Evolutionary conservation across 768 basidiomycete genomes (phyloP), one percentile per base, ranked within the genome.

Genomic region (Termitomyces sp.): DNA sequence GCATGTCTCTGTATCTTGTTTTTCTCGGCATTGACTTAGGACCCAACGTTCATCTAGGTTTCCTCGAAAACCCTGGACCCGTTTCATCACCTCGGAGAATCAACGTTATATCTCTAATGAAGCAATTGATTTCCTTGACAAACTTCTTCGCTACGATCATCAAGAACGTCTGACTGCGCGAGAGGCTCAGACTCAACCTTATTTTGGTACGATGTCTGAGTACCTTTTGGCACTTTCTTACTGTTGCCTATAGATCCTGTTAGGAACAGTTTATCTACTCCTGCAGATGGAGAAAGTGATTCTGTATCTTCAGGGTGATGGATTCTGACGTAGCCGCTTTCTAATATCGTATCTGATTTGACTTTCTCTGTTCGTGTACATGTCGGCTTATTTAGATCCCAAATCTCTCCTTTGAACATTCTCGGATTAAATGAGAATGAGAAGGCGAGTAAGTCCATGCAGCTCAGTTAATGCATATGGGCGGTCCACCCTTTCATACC

Each of bases 61-160:
- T 72, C 88, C 90, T 57, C 84, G 90, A 71, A 98, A 97, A 70
- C 88, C 93, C 15, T 98, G 96, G 96, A 85, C 89, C 42, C 81
- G 90, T 56, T 98, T 98, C 71, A 90, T 97, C 64, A 97, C 93
- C 10, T 90, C 90, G 14, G 93, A 95, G 69, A 97, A 97, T 67
- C 93, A 96, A 70, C 84, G 93, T 55, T 97, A 91, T 71, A 93
- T 98, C 64, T 92, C 93, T 22, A 98, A 93, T 67, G 96, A 98
- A 65, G 96, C 94, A 34, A 90, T 98, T 64, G 95, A 97, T 74
- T 87, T 98, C 65, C 73, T 98, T 58, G 96, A 98, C 74, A 94
- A 94, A 72, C 80, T 98, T 35, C 79, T 97, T 67, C 87, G 93
- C 51, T 98, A 98, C 70, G 96, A 98, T 68, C 96, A 98, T 67